These are phyloP conservation scores for Asparagopsis taxiformis DNA, from an alignment of 31 red algal genomes.

Conservation along the genomic window DNA sequence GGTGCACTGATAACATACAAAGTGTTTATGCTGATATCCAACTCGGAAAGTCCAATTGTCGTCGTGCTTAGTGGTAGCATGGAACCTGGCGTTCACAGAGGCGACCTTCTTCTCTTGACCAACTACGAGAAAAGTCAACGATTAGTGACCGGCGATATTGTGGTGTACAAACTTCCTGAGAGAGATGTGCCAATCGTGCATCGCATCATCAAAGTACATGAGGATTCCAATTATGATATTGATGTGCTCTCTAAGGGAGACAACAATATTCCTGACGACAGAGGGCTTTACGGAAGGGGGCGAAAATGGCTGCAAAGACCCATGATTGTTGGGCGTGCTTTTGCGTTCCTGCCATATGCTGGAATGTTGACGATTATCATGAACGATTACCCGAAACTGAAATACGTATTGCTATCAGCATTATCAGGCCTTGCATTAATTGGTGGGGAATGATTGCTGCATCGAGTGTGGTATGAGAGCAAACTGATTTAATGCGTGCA, in stretches of 20 bases:
- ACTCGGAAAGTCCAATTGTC: conserved; percentile 82
- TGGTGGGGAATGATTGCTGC: conserved; percentile 58
- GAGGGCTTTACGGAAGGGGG: conserved; percentile 77
- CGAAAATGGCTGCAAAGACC: conserved; percentile 76
- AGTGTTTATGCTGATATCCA: conserved; percentile 69
- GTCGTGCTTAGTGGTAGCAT: conserved; percentile 81
- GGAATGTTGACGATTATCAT: conserved; percentile 95
- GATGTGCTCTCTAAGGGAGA: conserved; percentile 94
- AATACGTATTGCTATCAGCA: conserved; percentile 54
- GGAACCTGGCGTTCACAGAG: conserved; percentile 93
- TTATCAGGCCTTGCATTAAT: conserved; percentile 70
- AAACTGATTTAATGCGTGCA: neutral
- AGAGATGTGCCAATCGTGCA: conserved; percentile 93
- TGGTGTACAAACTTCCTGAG: conserved; percentile 91
- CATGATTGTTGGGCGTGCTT: conserved; percentile 74
- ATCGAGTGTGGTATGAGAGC: no score
- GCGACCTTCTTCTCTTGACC: conserved; percentile 84
- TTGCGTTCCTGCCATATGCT: conserved; percentile 78
- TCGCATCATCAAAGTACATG: conserved; percentile 91
- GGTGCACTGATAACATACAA: conserved; percentile 82
- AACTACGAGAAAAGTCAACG: conserved; percentile 68
- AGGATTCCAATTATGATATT: conserved; percentile 33
- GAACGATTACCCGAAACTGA: conserved; percentile 88
- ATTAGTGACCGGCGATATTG: conserved; percentile 85
- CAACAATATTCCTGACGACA: conserved; percentile 95